These are phyloP conservation scores for Neoarthrinium moseri DNA, from an alignment of 2,329 filamentous ascomycete species.

Conservation along the genomic window DNA sequence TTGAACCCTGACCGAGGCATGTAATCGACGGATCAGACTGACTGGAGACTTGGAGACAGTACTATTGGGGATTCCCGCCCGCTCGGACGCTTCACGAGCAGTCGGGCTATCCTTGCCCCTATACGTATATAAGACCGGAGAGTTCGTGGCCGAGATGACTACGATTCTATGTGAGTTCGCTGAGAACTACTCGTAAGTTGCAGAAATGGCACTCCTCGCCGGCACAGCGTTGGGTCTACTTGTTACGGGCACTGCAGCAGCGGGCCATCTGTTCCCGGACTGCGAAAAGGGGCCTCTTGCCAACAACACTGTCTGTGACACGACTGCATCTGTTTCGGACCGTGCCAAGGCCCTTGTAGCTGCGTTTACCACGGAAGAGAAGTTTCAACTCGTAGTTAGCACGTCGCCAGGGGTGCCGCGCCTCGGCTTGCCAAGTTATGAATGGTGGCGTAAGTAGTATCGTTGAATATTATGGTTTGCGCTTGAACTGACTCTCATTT, in stretches of 20 bases:
- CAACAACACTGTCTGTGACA: constrained; percentile 21
- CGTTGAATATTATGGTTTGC: too few species aligned
- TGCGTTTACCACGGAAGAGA: constrained; percentile 21
- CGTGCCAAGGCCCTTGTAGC: constrained; percentile 20
- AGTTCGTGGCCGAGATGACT: too few species aligned
- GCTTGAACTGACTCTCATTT: constrained; percentile 11
- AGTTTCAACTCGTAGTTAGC: constrained; percentile 21
- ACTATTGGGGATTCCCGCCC: neutral
- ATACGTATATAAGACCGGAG: neutral
- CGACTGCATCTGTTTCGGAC: constrained; percentile 15
- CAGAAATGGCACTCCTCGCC: constrained; percentile 16
- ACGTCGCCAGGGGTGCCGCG: constrained; percentile 48
- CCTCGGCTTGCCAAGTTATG: constrained; percentile 57
- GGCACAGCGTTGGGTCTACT: constrained; percentile 16
- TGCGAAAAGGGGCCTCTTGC: constrained; percentile 20
- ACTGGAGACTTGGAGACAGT: neutral
- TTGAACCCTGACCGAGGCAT: constrained; percentile 1
- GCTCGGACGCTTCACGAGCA: neutral
- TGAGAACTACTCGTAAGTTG: neutral
- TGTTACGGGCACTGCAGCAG: constrained; percentile 18
- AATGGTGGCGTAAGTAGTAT: constrained; percentile 48
- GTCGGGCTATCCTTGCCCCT: neutral
- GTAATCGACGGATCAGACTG: neutral
- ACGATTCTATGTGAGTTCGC: neutral
- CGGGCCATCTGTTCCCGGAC: constrained; percentile 22